Evolutionary conservation across 2,329 filamentous ascomycete species (phyloP), one percentile per base, ranked within the genome.

Genomic region (Epichloe uncinata): DNA sequence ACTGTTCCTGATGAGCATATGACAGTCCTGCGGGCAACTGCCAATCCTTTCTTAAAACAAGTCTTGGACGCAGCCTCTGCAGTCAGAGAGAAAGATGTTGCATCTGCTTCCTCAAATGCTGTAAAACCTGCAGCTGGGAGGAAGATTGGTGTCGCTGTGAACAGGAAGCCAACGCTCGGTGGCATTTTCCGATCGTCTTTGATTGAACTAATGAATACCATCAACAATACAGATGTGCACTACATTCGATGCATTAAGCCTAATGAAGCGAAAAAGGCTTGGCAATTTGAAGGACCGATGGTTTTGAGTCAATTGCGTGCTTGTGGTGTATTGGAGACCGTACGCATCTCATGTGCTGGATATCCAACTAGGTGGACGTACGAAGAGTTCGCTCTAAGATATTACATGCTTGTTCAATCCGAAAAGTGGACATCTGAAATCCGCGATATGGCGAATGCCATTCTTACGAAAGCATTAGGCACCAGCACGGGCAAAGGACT

Each of bases 201-300:
- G 61, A 97, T 98, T 59, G 93, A 98, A 69, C 79, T 98, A 47
- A 98, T 98, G 91, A 78, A 81, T 64, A 98, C 93, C 5, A 98
- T 98, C 69, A 95, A 94, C 68, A 90, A 87, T 58, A 98, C 93
- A 3, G 93, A 98, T 65, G 93, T 97, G 18, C 93, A 98, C 69
- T 98, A 98, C 69, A 98, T 98, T 63, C 84, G 93, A 58, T 98
- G 93, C 67, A 97, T 98, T 70, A 98, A 98, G 71, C 93, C 93
- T 34, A 98, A 98, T 65, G 93, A 98, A 69, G 87, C 82, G 47
- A 98, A 98, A 69, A 87, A 87, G 61, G 81, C 93, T 0, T 98
- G 93, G 93, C 91, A 94, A 61, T 98, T 97, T 54, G 93, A 98
- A 64, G 93, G 93, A 0, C 93, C 94, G 3, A 98, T 98, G 93